Evolutionary conservation across 2,329 filamentous ascomycete species (phyloP).

Genomic region (Fusarium nisikadoi): DNA sequence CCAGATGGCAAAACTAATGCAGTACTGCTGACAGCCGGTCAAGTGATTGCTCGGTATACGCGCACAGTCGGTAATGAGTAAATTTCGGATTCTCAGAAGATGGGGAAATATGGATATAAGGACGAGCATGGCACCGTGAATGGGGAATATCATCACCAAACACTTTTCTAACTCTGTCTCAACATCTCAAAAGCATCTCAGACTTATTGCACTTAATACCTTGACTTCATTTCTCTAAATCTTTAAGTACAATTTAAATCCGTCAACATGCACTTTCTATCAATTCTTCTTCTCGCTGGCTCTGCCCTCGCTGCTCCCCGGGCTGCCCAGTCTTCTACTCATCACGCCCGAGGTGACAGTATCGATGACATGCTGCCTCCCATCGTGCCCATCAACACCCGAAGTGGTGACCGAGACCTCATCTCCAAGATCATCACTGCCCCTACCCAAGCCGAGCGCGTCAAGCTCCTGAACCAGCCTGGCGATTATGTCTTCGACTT

Average conservation of each 20-base stretch:
- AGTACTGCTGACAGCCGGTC: not conserved
- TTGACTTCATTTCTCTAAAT: rapidly evolving
- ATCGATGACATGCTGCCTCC: slow-evolving; percentile 19
- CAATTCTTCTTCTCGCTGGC: not conserved
- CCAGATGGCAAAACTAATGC: not conserved
- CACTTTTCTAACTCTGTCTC: not conserved
- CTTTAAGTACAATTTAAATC: not conserved
- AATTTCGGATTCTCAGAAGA: not conserved
- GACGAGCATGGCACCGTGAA: not conserved
- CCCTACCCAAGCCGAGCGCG: slow-evolving; percentile 47
- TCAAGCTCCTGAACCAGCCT: slow-evolving; percentile 39
- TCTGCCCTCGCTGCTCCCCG: slow-evolving; percentile 13
- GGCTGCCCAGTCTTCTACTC: not conserved
- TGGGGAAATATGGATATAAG: not conserved
- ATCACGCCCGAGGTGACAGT: slow-evolving; percentile 1
- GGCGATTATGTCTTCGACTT: slow-evolving; percentile 21
- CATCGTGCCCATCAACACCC: slow-evolving; percentile 21
- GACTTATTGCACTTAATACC: rapidly evolving
- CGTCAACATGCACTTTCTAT: not conserved
- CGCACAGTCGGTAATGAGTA: rapidly evolving
- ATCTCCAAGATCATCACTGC: slow-evolving; percentile 46
- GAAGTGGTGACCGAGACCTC: slow-evolving; percentile 38
- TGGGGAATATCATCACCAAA: not conserved
- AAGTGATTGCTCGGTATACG: not conserved
- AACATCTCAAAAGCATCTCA: not conserved